Percentiles rank a stretch among this genome's conserved stretches.
phyloP scores from a whole-genome alignment of 225 moss, liverwort and hornwort genomes.

The Physcomitrellopsis africana region DNA sequence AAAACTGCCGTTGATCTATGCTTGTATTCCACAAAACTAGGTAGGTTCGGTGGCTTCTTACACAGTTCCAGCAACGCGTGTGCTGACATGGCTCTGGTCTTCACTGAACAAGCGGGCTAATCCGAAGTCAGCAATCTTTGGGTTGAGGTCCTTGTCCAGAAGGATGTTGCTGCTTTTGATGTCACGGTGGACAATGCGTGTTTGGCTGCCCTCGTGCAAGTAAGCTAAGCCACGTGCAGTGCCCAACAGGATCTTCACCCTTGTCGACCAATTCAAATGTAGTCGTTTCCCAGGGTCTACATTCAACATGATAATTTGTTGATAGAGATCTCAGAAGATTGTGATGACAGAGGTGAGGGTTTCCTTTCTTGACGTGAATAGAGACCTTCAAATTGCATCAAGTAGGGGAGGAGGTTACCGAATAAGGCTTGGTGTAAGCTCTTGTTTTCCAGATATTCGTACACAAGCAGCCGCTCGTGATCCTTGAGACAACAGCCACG shows the following conservation, averaged over 20 bases:
- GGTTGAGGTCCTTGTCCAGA: constrained; percentile 26
- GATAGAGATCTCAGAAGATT: not conserved
- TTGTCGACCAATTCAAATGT: constrained; percentile 24
- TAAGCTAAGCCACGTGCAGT: constrained; percentile 29
- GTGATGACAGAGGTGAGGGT: too few relatives aligned
- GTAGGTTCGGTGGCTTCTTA: not conserved
- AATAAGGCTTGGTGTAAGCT: constrained; percentile 29
- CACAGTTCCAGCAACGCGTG: constrained; percentile 34
- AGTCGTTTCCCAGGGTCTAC: constrained; percentile 7
- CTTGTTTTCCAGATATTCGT: constrained; percentile 23
- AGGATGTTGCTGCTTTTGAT: constrained; percentile 43
- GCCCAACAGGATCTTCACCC: constrained; percentile 32
- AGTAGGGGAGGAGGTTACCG: not conserved
- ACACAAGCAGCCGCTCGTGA: constrained; percentile 22
- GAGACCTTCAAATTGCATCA: not conserved
- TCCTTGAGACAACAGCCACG: constrained; percentile 30
- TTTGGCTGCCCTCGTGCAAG: constrained; percentile 32
- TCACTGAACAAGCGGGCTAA: constrained; percentile 26
- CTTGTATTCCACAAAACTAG: too few relatives aligned
- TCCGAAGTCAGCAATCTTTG: constrained; percentile 37
- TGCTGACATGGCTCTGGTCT: constrained; percentile 34
- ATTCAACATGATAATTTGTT: not conserved
- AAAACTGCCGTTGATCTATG: not conserved
- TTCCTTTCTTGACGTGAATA: too few relatives aligned
- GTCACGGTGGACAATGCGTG: constrained; percentile 31